These are phyloP conservation scores for Spathaspora girioi DNA, from an alignment of 805 yeast genomes.

Conservation along the genomic window DNA sequence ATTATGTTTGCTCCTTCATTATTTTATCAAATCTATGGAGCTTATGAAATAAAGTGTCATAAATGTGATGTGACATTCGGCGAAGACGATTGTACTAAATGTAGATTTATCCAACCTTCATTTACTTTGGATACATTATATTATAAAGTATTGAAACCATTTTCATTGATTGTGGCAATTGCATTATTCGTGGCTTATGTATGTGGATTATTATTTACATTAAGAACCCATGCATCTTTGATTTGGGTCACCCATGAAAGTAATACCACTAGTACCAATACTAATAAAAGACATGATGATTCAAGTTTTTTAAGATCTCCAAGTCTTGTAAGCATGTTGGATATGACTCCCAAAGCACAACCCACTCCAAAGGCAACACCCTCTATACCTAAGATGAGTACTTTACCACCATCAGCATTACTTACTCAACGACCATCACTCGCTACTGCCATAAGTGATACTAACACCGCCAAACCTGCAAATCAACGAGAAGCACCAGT, in stretches of 20 bases:
- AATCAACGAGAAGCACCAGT: too few species aligned
- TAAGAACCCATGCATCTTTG: conserved; percentile 93
- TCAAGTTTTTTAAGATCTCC: conserved; percentile 29
- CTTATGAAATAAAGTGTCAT: conserved; percentile 71
- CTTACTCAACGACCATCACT: not conserved
- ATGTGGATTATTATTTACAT: conserved; percentile 87
- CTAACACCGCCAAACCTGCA: not conserved
- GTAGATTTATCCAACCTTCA: conserved; percentile 77
- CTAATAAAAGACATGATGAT: conserved; percentile 21
- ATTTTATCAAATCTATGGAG: conserved; percentile 85
- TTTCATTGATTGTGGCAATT: conserved; percentile 74
- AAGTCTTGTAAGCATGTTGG: conserved; percentile 27
- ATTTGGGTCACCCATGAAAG: conserved; percentile 71
- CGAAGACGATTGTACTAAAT: conserved; percentile 54
- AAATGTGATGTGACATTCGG: conserved; percentile 36
- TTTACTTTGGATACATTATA: conserved; percentile 68
- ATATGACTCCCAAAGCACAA: conserved; percentile 13
- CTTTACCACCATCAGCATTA: conserved; percentile 14
- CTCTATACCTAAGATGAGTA: conserved; percentile 1
- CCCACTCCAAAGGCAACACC: conserved; percentile 7
- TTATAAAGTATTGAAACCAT: conserved; percentile 69
- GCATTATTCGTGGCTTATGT: conserved; percentile 79
- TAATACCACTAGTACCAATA: too few species aligned
- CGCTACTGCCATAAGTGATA: not conserved
- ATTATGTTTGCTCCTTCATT: conserved; percentile 92